Evolutionary conservation across 192 early-diverging fungal species (phyloP), one percentile per base, ranked within the genome.

Genomic region (Oehlia diaphana): DNA sequence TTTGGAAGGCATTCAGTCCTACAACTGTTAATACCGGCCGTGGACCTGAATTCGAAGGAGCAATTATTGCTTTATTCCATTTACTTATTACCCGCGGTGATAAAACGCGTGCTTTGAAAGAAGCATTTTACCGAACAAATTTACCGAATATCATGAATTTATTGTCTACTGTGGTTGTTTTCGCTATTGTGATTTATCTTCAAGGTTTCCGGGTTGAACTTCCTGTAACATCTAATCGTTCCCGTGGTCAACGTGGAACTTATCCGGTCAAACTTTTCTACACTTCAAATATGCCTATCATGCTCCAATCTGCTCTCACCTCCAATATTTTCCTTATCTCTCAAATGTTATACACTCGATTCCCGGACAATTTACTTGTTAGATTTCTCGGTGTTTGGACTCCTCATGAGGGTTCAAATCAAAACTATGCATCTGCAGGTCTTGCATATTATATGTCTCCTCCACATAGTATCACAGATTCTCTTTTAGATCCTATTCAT

Each of bases 211-310:
- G 97, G 79, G 96, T 99, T 73, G 98, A 99, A 90, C 95, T 99
- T 75, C 97, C 98, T 49, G 94, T 99, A 85, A 99, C 97, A 86
- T 98, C 97, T 33, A 95, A 93, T 78, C 88, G 92, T 63, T 91
- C 94, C 87, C 96, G 97, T 86, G 98, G 98, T 64, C 98, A 99
- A 86, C 95, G 95, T 81, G 97, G 97, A 35, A 91, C 96, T 77
- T 99, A 97, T 89, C 98, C 98, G 72, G 91, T 99, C 92, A 99
- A 99, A 92, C 89, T 99, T 63, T 99, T 99, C 88, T 99, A 99
- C 91, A 99, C 98, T 49, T 98, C 97, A 81, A 99, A 99, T 90
- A 99, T 99, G 98, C 93, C 98, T 69, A 98, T 99, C 83, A 99
- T 99, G 98, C 93, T 98, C 76, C 97, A 98, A 87, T 98, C 97